Evolutionary conservation across 75 land plant genomes (phyloP).

Genomic region (Picea glauca): DNA sequence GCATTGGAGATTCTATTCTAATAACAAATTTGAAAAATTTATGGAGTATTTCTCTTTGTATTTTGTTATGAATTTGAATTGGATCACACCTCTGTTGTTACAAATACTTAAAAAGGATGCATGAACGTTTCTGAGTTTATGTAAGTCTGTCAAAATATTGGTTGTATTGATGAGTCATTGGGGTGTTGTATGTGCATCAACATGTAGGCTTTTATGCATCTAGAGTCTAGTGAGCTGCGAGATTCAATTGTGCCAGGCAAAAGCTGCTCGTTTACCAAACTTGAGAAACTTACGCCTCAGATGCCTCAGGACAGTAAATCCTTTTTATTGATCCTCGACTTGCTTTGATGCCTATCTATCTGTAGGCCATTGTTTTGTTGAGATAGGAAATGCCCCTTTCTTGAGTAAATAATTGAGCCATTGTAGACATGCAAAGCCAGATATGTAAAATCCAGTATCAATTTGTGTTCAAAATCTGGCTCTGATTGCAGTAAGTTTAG

Average conservation of each 20-base stretch:
- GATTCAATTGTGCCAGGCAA: neutral
- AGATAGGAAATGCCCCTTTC: neutral
- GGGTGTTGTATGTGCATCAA: no score
- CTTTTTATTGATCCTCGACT: neutral
- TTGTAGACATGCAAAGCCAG: neutral
- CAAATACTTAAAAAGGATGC: no score
- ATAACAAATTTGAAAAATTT: no score
- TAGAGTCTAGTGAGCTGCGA: no score
- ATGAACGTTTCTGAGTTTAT: no score
- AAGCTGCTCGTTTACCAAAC: neutral
- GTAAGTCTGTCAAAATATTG: no score
- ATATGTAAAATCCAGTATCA: neutral
- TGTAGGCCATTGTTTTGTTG: neutral
- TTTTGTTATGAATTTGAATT: no score
- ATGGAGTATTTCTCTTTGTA: no score
- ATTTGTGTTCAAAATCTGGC: neutral
- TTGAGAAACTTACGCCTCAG: neutral
- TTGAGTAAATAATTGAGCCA: slow-evolving; percentile 2
- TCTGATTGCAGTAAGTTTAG: neutral
- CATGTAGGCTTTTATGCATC: no score
- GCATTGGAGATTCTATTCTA: no score
- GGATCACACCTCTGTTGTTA: no score
- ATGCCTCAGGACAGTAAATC: neutral
- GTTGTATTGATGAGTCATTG: no score
- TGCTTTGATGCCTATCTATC: neutral